Conservation (phyloP, 805 yeast genomes). For the Zygoascus flipseniorum region DNA sequence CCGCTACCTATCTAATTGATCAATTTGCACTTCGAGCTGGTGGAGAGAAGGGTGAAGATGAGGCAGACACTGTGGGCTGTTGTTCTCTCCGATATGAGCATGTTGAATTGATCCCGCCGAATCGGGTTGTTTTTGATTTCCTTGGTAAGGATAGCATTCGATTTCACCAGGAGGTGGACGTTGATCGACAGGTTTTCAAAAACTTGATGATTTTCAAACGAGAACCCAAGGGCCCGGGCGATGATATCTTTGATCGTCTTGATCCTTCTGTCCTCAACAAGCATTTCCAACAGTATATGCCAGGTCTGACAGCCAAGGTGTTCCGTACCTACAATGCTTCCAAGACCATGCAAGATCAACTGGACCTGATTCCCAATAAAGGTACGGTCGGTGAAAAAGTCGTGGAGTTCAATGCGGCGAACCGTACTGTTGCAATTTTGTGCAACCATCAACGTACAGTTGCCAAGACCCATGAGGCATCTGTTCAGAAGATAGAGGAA, state of each 20-base stretch:
- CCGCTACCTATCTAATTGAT: constrained; percentile 88
- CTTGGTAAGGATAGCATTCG: constrained; percentile 93
- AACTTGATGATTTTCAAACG: constrained; percentile 81
- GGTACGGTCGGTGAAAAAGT: constrained; percentile 86
- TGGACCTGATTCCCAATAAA: constrained; percentile 74
- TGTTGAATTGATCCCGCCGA: constrained; percentile 76
- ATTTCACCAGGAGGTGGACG: constrained; percentile 86
- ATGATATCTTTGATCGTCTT: constrained; percentile 83
- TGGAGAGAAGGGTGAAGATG: constrained; percentile 95
- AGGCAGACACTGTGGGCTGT: constrained; percentile 97
- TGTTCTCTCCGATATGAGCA: constrained; percentile 91
- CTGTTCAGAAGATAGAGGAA: constrained; percentile 72
- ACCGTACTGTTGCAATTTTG: constrained; percentile 86
- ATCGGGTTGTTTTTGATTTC: constrained; percentile 80
- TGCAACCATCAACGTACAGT: constrained; percentile 97
- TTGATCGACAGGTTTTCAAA: constrained; percentile 85
- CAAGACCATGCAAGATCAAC: constrained; percentile 91
- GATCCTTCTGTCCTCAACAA: constrained; percentile 78
- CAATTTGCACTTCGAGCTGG: constrained; percentile 94
- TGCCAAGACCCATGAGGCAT: constrained; percentile 71
- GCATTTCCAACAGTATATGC: constrained; percentile 82
- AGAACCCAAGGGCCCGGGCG: constrained; percentile 84
- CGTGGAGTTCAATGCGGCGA: constrained; percentile 86
- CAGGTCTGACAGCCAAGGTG: constrained; percentile 91
- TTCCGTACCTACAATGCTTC: constrained; percentile 97